Base-by-base conservation (phyloP, 2,329 filamentous ascomycete species). In the Chrysoporthe puriensis region DNA sequence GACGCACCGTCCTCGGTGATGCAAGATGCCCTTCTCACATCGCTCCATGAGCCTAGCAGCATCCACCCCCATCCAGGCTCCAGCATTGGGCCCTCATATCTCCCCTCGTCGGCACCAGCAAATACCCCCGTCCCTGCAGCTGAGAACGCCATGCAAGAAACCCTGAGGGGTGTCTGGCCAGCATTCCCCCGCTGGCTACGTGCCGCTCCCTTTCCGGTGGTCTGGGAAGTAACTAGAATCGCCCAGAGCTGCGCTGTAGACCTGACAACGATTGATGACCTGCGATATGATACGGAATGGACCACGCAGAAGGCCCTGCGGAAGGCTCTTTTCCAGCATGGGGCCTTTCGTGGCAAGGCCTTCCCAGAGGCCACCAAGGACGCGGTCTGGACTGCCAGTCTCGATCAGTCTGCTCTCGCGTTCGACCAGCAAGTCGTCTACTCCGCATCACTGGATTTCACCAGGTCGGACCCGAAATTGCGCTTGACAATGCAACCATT, bases 141-240 rank as follows among this genome's bases (percentile, higher is more conserved):
- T 14, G n/a, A 60, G 16, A 13, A 5, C 11, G n/a, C 26, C 1
- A 43, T 60, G n/a, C 42, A 26, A 16, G 13, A 60, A 21, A 36
- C 21, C 18, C 13, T 60, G 36, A 16, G 21, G 14, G 11, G 7
- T 40, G 2, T 60, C 40, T 60, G 57, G 57, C 57, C 57, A 26
- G 32, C 1, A 32, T 43, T 82, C 8, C 82, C 83, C 0, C 62
- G 69, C 0, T 78, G 77, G 63, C 75, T 86, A 4, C 77, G 79
- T 3, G 63, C 76, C 0, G 84, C 83, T 0, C 84, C 85, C 0
- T 76, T 87, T 2, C 79, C 80, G 2, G 77, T 87, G 5, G 72
- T 81, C 4, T 88, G 85, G 86, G 86, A 88, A 66, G 73, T 86
- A 0, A 80, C 81, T 0, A 80, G 86, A 13, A 79, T 83, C 21